Base-by-base conservation (phyloP, 148 eudicot genomes). In the Vaccinium darrowii region DNA sequence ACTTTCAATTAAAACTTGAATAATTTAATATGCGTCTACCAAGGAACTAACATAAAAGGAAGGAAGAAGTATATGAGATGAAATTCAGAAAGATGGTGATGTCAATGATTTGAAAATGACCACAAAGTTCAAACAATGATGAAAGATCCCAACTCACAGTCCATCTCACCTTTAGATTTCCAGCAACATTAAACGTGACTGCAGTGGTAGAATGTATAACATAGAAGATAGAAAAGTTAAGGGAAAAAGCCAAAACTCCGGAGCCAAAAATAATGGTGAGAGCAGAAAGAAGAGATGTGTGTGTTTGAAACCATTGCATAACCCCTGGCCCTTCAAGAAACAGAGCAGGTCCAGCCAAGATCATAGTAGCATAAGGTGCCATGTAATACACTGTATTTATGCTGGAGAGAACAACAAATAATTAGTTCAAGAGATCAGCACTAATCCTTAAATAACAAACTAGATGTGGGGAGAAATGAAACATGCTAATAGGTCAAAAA, bases 181-280 rank as follows among this genome's bases (percentile, higher is more conserved):
- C 98, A 75, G 98, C 98, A 86, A 96, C 98, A 81, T 96, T 96
- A 89, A 96, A 96, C 0, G 98, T 96, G 90, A 96, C 98, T 2
- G 98, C 98, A 78, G 98, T 96, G 51, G 98, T 96, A 77, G 98
- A 96, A 84, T 96, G 98, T 74, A 96, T 96, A 53, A 96, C 98
- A 83, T 96, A 96, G 57, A 96, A 96, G 89, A 96, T 96, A 57
- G 98, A 96, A 85, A 96, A 96, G 88, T 96, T 96, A 53, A 96
- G 96, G 81, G 98, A 96, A 89, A 96, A 96, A 82, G 99, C 99
- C 89, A 90, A 65, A 50, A 96, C 92, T 21, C 98, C 98, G 43
- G 98, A 96, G 86, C 95, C 91, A n/a, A 94, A 88, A 72, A 96
- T 92, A 84, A 96, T 91, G 82, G 88, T 10, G 71, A 94, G 90